Evolutionary conservation across 1,139 yeast genomes (phyloP).

Genomic region (Magnusiomyces fungicola): DNA sequence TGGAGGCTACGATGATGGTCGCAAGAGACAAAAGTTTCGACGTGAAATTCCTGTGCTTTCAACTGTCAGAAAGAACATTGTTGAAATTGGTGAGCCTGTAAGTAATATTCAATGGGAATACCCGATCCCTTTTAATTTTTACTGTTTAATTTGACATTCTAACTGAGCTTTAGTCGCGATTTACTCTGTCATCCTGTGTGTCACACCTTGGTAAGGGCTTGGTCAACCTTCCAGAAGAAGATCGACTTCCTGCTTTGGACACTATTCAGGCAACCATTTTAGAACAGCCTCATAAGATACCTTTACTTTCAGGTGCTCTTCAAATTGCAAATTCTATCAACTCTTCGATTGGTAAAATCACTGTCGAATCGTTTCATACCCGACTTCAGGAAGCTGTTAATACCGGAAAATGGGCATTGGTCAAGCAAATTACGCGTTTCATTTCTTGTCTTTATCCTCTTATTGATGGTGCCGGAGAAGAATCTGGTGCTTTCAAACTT

Average conservation of each 20-base stretch:
- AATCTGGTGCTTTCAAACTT: constrained; percentile 40
- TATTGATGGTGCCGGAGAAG: constrained; percentile 24
- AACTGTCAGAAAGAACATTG: constrained; percentile 9
- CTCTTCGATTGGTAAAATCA: constrained; percentile 59
- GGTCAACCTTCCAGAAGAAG: constrained; percentile 46
- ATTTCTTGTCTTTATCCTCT: constrained; percentile 59
- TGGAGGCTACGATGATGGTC: neutral
- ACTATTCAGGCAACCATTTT: constrained; percentile 62
- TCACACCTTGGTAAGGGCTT: constrained; percentile 53
- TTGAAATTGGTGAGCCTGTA: constrained; percentile 30
- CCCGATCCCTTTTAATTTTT: neutral
- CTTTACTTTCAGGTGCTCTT: constrained; percentile 62
- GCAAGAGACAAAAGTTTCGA: neutral
- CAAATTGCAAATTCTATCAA: constrained; percentile 61
- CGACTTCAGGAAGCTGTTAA: constrained; percentile 52
- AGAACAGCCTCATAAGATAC: constrained; percentile 89
- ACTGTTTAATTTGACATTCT: constrained; percentile 1
- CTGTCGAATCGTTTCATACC: constrained; percentile 61
- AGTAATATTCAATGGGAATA: constrained; percentile 10
- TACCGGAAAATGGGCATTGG: constrained; percentile 49
- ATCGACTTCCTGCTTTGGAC: constrained; percentile 38
- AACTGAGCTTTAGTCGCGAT: constrained; percentile 17
- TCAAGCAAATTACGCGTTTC: constrained; percentile 66
- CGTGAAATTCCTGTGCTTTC: neutral
- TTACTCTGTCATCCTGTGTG: constrained; percentile 32